Evolutionary conservation across 129 eudicot genomes (phyloP), one percentile per base, ranked within the genome.

Genomic region (Apium graveolens): DNA sequence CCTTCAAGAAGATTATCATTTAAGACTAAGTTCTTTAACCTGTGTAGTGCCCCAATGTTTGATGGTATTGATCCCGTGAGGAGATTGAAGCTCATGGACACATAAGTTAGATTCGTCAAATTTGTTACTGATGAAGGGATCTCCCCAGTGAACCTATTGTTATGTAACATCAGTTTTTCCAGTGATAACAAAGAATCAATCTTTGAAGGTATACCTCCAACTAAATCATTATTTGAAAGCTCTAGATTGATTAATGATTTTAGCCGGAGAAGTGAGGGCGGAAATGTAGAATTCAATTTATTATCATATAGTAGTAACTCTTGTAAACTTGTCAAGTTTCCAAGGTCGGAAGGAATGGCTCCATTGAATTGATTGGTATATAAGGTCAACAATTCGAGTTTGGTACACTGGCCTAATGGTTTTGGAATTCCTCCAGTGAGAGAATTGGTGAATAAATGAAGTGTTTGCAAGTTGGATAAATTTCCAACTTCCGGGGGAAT

Each of bases 41-140:
- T 91, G 65, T 86, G 31, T 17, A 95, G 86, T 11, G 84, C 80
- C 69, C 98, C 98, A 20, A 95, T 88, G 72, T 82, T 83, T 57
- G 78, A 62, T 45, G 98, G 97, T 74, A 95, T 70, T 51, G 88
- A 63, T 10, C 98, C 98, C 13, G 88, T 80, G 75, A 95, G 82
- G 13, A 35, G 70, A 79, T 95, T 95, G 73, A 53, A 69, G 72
- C 96, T 78, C 35, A 91, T 45, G 34, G 91, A 49, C 75, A 91
- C 78, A 69, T 83, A 75, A 0, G 89, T 82, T 42, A 95, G 82
- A 76, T 87, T 90, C n/a, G 81, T 81, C 80, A 95, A 73, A 76
- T 78, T 85, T 18, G 92, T 87, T 48, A 95, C 76, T 17, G 88
- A 84, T 16, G 70, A 77, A 6, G 98, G 98, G 31, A 94, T 83